Evolutionary conservation across 352 stramenopile species (phyloP), one percentile per base, ranked within the genome.

Genomic region (Pythium brachiatum): DNA sequence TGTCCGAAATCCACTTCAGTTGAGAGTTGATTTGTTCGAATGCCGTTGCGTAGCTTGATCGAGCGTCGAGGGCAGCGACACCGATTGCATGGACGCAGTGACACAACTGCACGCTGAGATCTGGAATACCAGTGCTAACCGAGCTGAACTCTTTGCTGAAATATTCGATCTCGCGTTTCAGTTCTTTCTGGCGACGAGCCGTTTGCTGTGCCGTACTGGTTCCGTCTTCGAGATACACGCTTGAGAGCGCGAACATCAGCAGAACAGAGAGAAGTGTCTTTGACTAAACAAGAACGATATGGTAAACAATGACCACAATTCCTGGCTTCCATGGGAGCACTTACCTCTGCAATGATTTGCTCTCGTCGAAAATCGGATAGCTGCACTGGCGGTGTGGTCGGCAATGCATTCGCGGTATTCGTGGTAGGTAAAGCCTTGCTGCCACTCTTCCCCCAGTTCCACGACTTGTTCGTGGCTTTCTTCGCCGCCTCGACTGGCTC

Each of bases 81-180:
- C 79, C 83, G 44, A 94, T 64, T 0, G 70, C 57, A 50, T 74
- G 81, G 2, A 92, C 61, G 21, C 77, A 71, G 32, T 91, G 70
- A 8, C 70, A 67, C 2, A 77, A 46, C 8, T 84, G 43, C 6
- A 80, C 59, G 32, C 72, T 59, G 55, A 64, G 65, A 41, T 66
- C 62, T 16, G 67, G 48, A 5, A 74, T 70, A 0, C 31, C 57
- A 18, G 62, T 64, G 16, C 66, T 70, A 47, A 80, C 55, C 3
- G 70, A 72, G 27, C 67, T 38, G 57, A 94, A 79, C 57, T 94
- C 85, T 34, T 89, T 91, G 62, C 75, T 86, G 53, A 89, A 94
- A 69, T 88, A 91, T 8, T 89, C 75, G 13, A 88, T 57, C 27
- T 92, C 82, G 13, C 83, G 76, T 41, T 87, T 82, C 55, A 91